These are phyloP conservation scores for Eleusine indica DNA, from an alignment of 176 grass and related monocot genomes.

Conservation along the genomic window DNA sequence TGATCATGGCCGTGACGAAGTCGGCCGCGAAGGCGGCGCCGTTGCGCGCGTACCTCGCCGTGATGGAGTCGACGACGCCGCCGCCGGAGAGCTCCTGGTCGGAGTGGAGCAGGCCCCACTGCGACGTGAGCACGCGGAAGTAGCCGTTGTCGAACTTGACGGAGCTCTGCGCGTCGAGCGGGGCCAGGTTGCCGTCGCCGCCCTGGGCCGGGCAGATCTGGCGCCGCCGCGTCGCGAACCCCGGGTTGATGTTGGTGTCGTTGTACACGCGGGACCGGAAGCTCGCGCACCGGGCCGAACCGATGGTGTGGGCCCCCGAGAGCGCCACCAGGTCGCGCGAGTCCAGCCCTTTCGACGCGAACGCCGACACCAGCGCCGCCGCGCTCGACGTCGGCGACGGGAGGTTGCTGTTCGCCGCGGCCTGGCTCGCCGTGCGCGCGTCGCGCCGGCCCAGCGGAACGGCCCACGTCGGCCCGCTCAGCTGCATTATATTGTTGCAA, in stretches of 20 bases:
- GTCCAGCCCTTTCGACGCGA: constrained; percentile 64
- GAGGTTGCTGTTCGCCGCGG: constrained; percentile 76
- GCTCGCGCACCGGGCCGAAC: constrained; percentile 58
- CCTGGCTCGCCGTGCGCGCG: constrained; percentile 62
- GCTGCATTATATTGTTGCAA: constrained; percentile 29
- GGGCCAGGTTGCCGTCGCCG: constrained; percentile 57
- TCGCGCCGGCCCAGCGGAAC: constrained; percentile 71
- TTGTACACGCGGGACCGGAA: constrained; percentile 77
- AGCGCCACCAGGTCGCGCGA: constrained; percentile 78
- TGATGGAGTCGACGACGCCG: constrained; percentile 50
- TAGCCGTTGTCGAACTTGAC: constrained; percentile 68
- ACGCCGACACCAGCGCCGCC: constrained; percentile 46
- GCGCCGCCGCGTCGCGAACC: constrained; percentile 38
- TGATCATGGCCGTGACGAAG: constrained; percentile 65
- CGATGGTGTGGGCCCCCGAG: constrained; percentile 89
- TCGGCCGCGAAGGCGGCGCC: constrained; percentile 36
- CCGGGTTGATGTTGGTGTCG: constrained; percentile 64
- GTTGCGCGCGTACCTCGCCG: constrained; percentile 51
- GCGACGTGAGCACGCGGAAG: constrained; percentile 55
- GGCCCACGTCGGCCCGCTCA: constrained; percentile 74
- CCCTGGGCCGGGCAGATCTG: constrained; percentile 48
- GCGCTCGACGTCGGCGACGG: constrained; percentile 54
- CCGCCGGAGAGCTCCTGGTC: constrained; percentile 72
- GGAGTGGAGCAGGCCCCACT: constrained; percentile 61
- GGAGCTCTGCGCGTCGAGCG: constrained; percentile 53